Evolutionary conservation across 2,329 filamentous ascomycete genomes (phyloP), one percentile per base, ranked within the genome.

Genomic region (Onygenales sp.): DNA sequence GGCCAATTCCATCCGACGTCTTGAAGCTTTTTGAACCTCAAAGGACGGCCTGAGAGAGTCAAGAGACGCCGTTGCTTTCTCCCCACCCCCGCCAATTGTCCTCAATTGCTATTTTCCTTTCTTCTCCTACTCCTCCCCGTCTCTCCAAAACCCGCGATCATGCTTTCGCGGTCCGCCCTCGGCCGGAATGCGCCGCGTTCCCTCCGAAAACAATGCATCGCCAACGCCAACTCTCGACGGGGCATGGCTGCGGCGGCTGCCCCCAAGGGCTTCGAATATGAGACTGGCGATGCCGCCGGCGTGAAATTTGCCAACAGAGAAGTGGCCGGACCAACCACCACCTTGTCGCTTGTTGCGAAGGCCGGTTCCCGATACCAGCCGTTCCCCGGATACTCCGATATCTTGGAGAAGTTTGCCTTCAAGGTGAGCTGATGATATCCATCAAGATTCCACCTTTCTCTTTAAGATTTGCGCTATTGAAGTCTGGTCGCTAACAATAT

Each of bases 341-440:
- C 89, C 67, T 81, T 98, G 61, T 90, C 91, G 53, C 74, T 98
- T 60, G 88, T 98, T 69, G 84, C 91, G 62, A 95, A 95, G 80
- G 93, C 90, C 59, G 93, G 93, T 67, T 94, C 92, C 59, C 82
- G 93, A 73, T 97, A 92, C 74, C 85, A 98, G 78, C 82, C 88
- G 59, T 80, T 87, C 62, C 93, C 93, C 58, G 93, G 93, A 61
- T 81, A 96, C 72, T 86, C 92, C 59, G 86, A 91, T 68, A 92
- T 87, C 55, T 81, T 98, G 61, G 87, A 93, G 77, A 87, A 89
- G 72, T 98, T 94, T 77, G 92, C 94, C 61, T 98, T 96, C 84
- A 95, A 95, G 88, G 93, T 90, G 71, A 64, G 74, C 27, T 17
- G 11, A 51, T 17, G 11, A 51, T 52, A 53, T 8, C 34, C 11